phyloP scores from a whole-genome alignment of 2,329 filamentous ascomycete species.

The Neonectria ditissima region DNA sequence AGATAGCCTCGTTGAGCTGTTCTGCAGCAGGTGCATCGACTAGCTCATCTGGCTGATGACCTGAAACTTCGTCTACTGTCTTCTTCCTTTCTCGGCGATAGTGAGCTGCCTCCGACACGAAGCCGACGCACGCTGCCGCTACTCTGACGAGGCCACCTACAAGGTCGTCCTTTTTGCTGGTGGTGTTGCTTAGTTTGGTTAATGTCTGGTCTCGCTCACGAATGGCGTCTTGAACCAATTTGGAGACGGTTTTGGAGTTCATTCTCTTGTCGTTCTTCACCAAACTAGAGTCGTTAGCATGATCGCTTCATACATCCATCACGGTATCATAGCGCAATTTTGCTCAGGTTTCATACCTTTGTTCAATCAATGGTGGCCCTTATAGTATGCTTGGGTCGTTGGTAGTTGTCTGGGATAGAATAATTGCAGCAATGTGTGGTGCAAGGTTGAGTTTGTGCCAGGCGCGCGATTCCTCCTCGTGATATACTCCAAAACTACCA shows the following conservation, averaged over 20 bases:
- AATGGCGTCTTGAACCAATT: neutral
- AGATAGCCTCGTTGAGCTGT: conserved; percentile 2
- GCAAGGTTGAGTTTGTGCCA: too few relatives aligned
- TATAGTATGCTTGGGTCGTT: too few relatives aligned
- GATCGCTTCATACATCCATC: neutral
- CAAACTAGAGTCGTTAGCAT: too few relatives aligned
- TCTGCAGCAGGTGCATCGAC: neutral
- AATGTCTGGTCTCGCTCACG: conserved; percentile 8
- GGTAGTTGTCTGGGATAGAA: too few relatives aligned
- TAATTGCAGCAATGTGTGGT: too few relatives aligned
- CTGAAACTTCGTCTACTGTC: neutral
- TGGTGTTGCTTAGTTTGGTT: neutral
- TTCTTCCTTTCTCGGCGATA: conserved; percentile 18
- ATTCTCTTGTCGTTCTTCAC: conserved; percentile 2
- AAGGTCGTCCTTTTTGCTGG: conserved; percentile 8
- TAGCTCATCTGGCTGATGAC: neutral
- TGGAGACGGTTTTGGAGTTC: neutral
- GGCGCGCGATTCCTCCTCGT: neutral
- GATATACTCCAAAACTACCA: neutral
- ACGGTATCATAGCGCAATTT: neutral
- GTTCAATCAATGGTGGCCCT: too few relatives aligned
- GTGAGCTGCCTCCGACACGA: conserved; percentile 17
- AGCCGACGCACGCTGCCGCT: conserved; percentile 17
- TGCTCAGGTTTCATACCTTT: too few relatives aligned
- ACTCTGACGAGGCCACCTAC: conserved; percentile 13